phyloP scores from a whole-genome alignment of 768 basidiomycete species.

The Zangia roseola region DNA sequence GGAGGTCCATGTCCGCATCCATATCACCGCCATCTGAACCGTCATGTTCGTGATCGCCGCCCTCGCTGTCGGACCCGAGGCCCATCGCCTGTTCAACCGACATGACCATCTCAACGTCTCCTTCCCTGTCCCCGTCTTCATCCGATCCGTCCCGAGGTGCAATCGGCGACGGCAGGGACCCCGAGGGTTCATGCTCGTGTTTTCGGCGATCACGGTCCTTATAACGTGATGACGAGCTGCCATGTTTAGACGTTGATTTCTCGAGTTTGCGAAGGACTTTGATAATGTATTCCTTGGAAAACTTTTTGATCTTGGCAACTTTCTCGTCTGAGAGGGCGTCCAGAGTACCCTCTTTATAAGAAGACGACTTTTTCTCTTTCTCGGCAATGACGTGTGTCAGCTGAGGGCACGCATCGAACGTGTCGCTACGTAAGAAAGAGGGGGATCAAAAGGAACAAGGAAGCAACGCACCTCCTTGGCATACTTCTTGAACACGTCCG shows the following conservation, averaged over 20 bases:
- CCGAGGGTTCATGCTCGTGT: constrained; percentile 10
- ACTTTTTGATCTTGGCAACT: constrained; percentile 84
- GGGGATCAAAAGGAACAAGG: neutral
- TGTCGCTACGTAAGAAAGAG: constrained; percentile 7
- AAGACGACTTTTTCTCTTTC: constrained; percentile 90
- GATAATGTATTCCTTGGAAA: constrained; percentile 84
- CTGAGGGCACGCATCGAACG: constrained; percentile 39
- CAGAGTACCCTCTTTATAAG: constrained; percentile 70
- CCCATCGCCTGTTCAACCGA: constrained; percentile 47
- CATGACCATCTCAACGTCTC: constrained; percentile 34
- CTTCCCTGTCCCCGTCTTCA: constrained; percentile 16
- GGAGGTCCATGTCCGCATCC: constrained; percentile 22
- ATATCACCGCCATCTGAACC: constrained; percentile 5
- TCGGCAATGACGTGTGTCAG: constrained; percentile 84
- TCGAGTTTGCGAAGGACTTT: constrained; percentile 74
- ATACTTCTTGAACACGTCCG: constrained; percentile 89
- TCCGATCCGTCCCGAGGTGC: constrained; percentile 9
- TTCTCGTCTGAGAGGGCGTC: constrained; percentile 87
- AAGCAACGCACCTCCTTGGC: constrained; percentile 78
- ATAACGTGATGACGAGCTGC: constrained; percentile 21
- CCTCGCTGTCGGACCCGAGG: constrained; percentile 39
- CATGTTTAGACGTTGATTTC: constrained; percentile 33
- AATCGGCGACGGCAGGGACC: constrained; percentile 11
- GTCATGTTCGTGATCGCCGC: constrained; percentile 14
- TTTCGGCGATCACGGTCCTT: constrained; percentile 6